Evolutionary conservation across 345 rosid species (phyloP), one percentile per base, ranked within the genome.

Genomic region (Citropsis articulata): DNA sequence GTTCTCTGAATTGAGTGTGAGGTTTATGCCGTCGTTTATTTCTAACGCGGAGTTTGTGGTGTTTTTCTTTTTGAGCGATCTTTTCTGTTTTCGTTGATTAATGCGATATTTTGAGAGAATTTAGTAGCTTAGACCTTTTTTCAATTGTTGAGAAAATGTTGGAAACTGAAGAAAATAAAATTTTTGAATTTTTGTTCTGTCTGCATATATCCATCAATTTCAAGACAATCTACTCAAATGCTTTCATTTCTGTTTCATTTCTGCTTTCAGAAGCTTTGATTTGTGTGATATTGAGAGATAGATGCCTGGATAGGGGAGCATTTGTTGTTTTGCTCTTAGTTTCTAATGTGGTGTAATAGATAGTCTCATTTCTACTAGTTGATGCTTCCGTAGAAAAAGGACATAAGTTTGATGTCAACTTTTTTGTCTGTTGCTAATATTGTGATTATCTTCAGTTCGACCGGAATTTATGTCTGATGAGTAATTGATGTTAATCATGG

Each of bases 11-110:
- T 84, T 56, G 24, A 5, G 28, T 50, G 33, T 21, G 65, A 66
- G 33, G 24, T 72, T 57, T 76, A 24, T 28, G 82, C 65, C 65
- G 22, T 77, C 53, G 19, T 79, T 68, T 69, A 35, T 18, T 79
- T 27, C 50, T 59, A 65, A 36, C 75, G 14, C 42, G 2, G 72
- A 53, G 76, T 33, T 24, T 38, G 68, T 66, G 73, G 25, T 79
- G 5, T 28, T 40, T 45, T n/a, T 0, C 7, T 57, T 36, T 62
- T 62, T 42, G 9, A 75, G 70, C 82, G 85, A 84, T 86, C 85
- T 86, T 81, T 18, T 71, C 42, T 76, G 65, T 25, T 59, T 77
- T 62, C 45, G 10, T 73, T 71, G 25, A 61, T 75, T 40, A 78
- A 76, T 78, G 78, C 22, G 77, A 74, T 72, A 63, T 69, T 80